phyloP scores from a whole-genome alignment of 2,329 filamentous ascomycete species.

The Cercospora berteroae region DNA sequence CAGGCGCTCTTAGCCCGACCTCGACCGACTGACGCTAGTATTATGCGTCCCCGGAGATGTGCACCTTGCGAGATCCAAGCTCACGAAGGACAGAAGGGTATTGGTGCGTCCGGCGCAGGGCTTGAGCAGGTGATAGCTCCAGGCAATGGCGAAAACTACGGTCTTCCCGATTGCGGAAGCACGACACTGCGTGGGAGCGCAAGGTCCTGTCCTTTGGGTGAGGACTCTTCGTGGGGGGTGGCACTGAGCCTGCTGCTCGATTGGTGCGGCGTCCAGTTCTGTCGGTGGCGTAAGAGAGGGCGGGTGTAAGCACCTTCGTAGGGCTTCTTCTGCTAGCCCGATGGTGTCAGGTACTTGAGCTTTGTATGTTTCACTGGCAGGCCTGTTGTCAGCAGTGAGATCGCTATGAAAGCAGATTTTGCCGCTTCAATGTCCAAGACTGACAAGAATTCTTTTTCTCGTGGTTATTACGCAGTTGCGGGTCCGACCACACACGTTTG shows the following conservation, averaged over 20 bases:
- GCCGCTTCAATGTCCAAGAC: background rate
- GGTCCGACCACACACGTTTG: conserved; percentile 9
- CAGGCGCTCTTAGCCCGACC: background rate
- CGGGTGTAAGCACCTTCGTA: background rate
- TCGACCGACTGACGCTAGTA: conserved; percentile 8
- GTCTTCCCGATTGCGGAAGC: conserved; percentile 14
- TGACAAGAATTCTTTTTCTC: background rate
- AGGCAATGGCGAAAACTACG: conserved; percentile 6
- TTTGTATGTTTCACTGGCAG: background rate
- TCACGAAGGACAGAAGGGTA: conserved; percentile 7
- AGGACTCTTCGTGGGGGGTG: background rate
- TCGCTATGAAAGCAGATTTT: background rate
- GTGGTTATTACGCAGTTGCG: conserved; percentile 13
- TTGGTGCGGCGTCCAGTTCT: background rate
- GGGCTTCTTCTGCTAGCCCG: background rate
- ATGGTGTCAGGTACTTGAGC: background rate
- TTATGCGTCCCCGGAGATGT: conserved; percentile 9
- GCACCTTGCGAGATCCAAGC: conserved; percentile 10
- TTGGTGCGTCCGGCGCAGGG: conserved; percentile 10
- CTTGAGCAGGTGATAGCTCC: background rate
- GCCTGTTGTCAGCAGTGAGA: background rate
- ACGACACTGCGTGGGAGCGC: conserved; percentile 18
- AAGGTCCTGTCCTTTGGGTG: background rate
- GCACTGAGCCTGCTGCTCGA: background rate
- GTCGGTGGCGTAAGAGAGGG: conserved; percentile 5